Evolutionary conservation across 495 filamentous ascomycete species (phyloP).

Genomic region (Hypoxylon perforatum): DNA sequence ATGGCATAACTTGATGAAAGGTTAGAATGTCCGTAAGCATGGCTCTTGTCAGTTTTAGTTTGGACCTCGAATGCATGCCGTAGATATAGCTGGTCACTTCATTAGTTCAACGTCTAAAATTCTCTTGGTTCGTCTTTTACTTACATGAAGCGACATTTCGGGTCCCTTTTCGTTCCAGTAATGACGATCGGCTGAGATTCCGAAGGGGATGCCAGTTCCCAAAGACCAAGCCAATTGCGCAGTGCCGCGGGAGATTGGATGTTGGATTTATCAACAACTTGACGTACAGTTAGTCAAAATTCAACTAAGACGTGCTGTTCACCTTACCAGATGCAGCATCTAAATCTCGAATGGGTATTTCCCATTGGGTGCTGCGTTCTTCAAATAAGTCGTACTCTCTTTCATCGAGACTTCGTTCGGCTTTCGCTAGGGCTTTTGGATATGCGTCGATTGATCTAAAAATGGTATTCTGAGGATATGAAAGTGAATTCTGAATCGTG

Average conservation of each 20-base stretch:
- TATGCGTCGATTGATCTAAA: conserved; percentile 7
- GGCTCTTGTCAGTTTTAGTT: conserved; percentile 39
- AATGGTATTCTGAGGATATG: conserved; percentile 19
- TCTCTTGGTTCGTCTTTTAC: not conserved
- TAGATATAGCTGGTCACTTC: not conserved
- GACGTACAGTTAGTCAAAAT: not conserved
- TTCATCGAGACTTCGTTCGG: not conserved
- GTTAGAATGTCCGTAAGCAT: conserved; percentile 52
- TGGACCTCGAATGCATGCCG: conserved; percentile 13
- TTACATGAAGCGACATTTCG: conserved; percentile 22
- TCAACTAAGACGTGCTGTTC: not conserved
- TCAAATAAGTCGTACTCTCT: conserved; percentile 16
- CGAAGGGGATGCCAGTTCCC: not conserved
- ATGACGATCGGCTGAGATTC: not conserved
- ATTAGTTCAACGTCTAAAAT: not conserved
- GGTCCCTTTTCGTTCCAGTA: conserved; percentile 3
- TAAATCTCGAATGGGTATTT: conserved; percentile 20
- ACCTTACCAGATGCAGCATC: conserved; percentile 7
- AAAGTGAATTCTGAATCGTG: not conserved
- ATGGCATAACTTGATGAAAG: conserved; percentile 59
- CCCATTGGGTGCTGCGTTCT: conserved; percentile 3
- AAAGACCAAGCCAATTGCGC: conserved; percentile 9
- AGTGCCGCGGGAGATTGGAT: conserved; percentile 5
- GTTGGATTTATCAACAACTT: conserved; percentile 17
- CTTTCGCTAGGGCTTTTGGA: conserved; percentile 1